Conservation (phyloP, 208 protist genomes). For the Wallacemonas sp. region DNA sequence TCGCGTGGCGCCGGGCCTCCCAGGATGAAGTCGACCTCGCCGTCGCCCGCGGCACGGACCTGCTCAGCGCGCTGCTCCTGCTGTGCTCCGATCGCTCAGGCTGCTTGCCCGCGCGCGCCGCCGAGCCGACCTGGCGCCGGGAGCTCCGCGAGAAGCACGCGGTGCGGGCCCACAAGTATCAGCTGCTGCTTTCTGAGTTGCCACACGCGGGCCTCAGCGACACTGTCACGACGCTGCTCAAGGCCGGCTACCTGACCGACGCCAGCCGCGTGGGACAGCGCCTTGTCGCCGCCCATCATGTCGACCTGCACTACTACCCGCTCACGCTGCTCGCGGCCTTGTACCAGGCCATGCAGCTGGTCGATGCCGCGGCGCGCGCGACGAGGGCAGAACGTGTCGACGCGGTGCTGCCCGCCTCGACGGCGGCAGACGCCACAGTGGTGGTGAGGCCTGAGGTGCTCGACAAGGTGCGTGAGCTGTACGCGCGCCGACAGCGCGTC, state of each 20-base stretch:
- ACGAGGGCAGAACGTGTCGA: no score
- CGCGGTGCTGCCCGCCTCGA: constrained; percentile 16
- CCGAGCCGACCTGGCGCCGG: constrained; percentile 55
- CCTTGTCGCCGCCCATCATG: constrained; percentile 45
- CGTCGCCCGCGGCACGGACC: constrained; percentile 19
- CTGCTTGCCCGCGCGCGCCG: constrained; percentile 29
- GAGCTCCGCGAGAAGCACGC: constrained; percentile 42
- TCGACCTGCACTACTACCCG: constrained; percentile 72
- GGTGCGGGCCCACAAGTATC: constrained; percentile 79
- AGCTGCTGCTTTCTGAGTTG: constrained; percentile 67
- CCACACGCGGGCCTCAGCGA: constrained; percentile 52
- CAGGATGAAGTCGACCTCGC: constrained; percentile 29
- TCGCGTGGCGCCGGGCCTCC: not conserved
- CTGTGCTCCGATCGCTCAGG: constrained; percentile 33
- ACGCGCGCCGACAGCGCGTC: constrained; percentile 34
- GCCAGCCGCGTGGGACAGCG: constrained; percentile 37
- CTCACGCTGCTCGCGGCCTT: constrained; percentile 63
- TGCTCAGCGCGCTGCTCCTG: constrained; percentile 30
- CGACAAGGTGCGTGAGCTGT: constrained; percentile 29
- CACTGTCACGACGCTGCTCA: constrained; percentile 46
- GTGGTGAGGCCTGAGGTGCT: constrained; percentile 1
- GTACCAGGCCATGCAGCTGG: constrained; percentile 46
- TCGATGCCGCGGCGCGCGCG: constrained; percentile 1
- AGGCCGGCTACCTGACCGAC: constrained; percentile 45
- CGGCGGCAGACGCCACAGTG: constrained; percentile 12